Conservation (phyloP, 306 rosid genomes). For the Malus sylvestris region DNA sequence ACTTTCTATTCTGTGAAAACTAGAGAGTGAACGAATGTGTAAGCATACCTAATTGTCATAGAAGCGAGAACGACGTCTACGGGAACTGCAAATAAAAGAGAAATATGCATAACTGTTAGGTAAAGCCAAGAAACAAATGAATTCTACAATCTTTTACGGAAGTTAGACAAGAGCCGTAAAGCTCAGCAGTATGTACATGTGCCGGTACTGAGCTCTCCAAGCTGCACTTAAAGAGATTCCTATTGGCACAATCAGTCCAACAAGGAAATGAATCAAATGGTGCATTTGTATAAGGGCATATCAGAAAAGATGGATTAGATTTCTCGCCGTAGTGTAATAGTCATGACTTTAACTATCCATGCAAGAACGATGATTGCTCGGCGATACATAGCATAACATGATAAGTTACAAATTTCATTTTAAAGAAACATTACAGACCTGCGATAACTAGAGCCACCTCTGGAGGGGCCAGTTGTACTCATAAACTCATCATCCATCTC, state of each 20-base stretch:
- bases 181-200: background rate
- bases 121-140: constrained; percentile 1
- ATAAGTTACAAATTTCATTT: background rate
- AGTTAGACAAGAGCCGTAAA: constrained; percentile 4
- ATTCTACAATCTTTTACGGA: background rate
- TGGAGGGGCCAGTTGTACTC: constrained; percentile 47
- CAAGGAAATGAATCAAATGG: background rate
- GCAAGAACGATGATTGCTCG: background rate
- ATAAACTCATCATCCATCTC: constrained; percentile 69
- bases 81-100: constrained; percentile 48
- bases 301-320: background rate
- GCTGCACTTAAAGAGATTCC: background rate
- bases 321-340: background rate
- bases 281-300: background rate
- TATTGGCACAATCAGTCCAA: background rate
- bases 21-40: background rate
- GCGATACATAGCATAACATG: background rate
- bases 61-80: constrained; percentile 74
- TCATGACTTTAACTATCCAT: background rate
- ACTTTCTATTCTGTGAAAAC: background rate
- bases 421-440: constrained; percentile 38
- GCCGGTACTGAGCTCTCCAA: background rate
- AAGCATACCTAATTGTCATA: constrained; percentile 72
- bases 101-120: constrained; percentile 7
- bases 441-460: constrained; percentile 55